phyloP scores from a whole-genome alignment of 768 basidiomycete genomes.

The Pulveroboletus ravenelii region DNA sequence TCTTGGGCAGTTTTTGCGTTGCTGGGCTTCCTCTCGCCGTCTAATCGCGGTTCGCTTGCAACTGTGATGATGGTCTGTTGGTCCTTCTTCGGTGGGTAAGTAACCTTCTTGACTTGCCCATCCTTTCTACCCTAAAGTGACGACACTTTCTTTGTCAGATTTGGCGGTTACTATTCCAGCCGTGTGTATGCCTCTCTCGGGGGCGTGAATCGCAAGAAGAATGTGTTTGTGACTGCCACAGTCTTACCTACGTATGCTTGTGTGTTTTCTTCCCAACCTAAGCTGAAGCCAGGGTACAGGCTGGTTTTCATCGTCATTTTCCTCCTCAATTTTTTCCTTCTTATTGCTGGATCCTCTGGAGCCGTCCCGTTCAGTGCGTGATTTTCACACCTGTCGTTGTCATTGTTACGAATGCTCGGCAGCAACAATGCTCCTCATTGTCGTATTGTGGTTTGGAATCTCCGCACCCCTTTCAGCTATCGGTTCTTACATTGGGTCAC shows the following conservation, averaged over 20 bases:
- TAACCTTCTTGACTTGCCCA: background rate
- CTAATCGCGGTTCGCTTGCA: conserved; percentile 89
- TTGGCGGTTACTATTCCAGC: conserved; percentile 86
- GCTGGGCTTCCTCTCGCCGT: conserved; percentile 90
- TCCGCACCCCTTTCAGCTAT: conserved; percentile 84
- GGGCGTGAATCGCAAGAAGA: conserved; percentile 73
- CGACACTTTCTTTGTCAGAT: conserved; percentile 35
- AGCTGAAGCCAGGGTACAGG: conserved; percentile 36
- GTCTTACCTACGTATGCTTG: conserved; percentile 73
- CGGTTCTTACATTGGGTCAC: conserved; percentile 82
- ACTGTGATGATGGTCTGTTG: conserved; percentile 68
- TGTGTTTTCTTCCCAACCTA: background rate
- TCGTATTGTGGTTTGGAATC: conserved; percentile 89
- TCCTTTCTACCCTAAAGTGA: background rate
- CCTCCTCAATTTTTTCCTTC: conserved; percentile 85
- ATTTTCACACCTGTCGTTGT: background rate
- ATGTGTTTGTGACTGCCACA: conserved; percentile 84
- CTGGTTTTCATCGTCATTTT: conserved; percentile 82
- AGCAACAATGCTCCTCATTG: conserved; percentile 83
- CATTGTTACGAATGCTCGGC: background rate
- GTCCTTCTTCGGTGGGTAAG: conserved; percentile 86
- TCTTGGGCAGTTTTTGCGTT: conserved; percentile 71
- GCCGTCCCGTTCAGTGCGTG: conserved; percentile 87
- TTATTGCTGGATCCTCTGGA: conserved; percentile 82
- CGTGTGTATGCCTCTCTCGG: conserved; percentile 71